Conservation (phyloP, 805 yeast genomes). For the Candida awuae region DNA sequence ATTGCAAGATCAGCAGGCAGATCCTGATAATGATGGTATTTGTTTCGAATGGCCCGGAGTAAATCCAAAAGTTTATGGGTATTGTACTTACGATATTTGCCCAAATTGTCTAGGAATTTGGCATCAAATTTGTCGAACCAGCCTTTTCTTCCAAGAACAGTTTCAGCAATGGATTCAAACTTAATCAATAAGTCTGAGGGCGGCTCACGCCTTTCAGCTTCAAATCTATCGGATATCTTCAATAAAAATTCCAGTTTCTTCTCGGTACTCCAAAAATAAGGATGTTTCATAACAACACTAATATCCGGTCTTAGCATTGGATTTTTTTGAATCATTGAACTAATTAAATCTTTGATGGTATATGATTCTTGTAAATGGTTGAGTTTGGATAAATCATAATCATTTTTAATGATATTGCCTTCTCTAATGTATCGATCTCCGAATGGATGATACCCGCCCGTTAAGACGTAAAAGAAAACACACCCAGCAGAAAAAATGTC, state of each 20-base stretch:
- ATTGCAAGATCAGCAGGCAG: slow-evolving; percentile 58
- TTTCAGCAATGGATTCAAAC: slow-evolving; percentile 63
- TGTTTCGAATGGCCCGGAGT: slow-evolving; percentile 82
- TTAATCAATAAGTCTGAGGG: slow-evolving; percentile 46
- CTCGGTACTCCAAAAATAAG: slow-evolving; percentile 74
- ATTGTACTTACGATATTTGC: slow-evolving; percentile 84
- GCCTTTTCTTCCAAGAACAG: slow-evolving; percentile 49
- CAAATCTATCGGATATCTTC: slow-evolving; percentile 86
- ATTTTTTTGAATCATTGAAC: slow-evolving; percentile 59
- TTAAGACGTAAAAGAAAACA: slow-evolving; percentile 77
- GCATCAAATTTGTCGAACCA: slow-evolving; percentile 74
- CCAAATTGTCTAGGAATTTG: slow-evolving; percentile 73
- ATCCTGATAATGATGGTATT: slow-evolving; percentile 91
- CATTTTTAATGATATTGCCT: slow-evolving; percentile 72
- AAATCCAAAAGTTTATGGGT: slow-evolving; percentile 74
- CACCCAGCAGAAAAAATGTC: slow-evolving; percentile 95
- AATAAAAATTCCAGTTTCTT: slow-evolving; percentile 77
- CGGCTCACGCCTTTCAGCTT: slow-evolving; percentile 80
- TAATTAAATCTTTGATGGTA: slow-evolving; percentile 69
- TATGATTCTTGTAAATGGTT: slow-evolving; percentile 36
- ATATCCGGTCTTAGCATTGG: slow-evolving; percentile 73
- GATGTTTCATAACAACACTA: slow-evolving; percentile 62
- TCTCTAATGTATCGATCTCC: slow-evolving; percentile 89
- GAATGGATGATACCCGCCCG: slow-evolving; percentile 86
- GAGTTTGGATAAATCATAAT: slow-evolving; percentile 43